Conservation (phyloP, 169 alveolate species). For the Plasmodium knowlesi region DNA sequence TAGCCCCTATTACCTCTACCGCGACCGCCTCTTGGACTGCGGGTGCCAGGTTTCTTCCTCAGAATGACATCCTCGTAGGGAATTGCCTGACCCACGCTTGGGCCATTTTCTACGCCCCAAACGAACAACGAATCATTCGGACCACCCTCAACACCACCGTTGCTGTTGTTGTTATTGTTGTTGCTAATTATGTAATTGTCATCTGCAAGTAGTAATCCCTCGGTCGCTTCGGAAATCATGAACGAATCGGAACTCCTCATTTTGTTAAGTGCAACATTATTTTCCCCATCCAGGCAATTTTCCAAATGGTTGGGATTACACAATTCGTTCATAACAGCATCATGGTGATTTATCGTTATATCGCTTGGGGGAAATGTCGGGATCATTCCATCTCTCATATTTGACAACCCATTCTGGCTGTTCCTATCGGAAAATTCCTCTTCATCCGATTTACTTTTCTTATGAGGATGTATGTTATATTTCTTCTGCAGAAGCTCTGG, state of each 20-base stretch:
- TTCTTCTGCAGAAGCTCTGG: conserved; percentile 49
- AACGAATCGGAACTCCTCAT: not conserved
- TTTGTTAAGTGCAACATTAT: not conserved
- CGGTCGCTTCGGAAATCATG: not conserved
- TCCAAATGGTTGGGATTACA: not conserved
- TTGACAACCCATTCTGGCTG: not conserved
- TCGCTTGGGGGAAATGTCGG: conserved; percentile 1
- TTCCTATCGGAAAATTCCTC: conserved; percentile 20
- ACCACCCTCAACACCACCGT: not conserved
- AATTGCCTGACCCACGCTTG: not conserved
- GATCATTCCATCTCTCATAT: not conserved
- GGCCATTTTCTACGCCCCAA: not conserved
- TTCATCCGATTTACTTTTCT: conserved; percentile 20
- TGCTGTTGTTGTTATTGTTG: not conserved
- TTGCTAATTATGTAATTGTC: not conserved
- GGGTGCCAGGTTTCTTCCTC: not conserved
- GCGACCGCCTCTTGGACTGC: not conserved
- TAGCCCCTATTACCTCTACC: not conserved
- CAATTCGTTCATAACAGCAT: not conserved
- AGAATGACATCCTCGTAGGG: not conserved
- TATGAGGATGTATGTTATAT: conserved; percentile 46
- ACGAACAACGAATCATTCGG: not conserved
- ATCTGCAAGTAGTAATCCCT: not conserved
- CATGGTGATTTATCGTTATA: not conserved
- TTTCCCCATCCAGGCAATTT: not conserved